Evolutionary conservation across 192 early-diverging fungal genomes (phyloP).

Genomic region (Diversispora eburnea): DNA sequence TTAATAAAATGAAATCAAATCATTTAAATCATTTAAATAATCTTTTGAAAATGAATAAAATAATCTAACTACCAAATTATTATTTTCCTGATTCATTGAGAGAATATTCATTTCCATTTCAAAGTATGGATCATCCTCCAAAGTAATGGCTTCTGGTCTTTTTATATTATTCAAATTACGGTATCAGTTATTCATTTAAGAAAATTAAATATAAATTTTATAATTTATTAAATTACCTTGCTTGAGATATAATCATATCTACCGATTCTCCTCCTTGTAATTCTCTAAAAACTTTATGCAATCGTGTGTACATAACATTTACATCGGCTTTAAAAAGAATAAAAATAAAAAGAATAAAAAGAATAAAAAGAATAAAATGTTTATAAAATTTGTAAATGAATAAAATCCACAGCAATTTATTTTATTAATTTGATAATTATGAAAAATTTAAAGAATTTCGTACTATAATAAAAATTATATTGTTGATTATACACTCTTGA

Average conservation of each 20-base stretch:
- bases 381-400: background rate
- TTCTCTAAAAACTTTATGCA: slow-evolving; percentile 33
- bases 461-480: slow-evolving; percentile 53
- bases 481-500: slow-evolving; percentile 52
- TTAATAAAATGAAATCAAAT: too few relatives aligned
- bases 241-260: slow-evolving; percentile 32
- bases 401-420: background rate
- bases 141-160: slow-evolving; percentile 24
- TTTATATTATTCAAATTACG: background rate
- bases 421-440: background rate
- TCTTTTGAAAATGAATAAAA: too few relatives aligned
- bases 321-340: slow-evolving; percentile 36
- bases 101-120: slow-evolving; percentile 15
- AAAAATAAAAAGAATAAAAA: background rate
- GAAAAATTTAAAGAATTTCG: background rate
- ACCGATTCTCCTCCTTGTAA: slow-evolving; percentile 30
- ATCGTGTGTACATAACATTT: slow-evolving; percentile 36
- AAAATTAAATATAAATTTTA: background rate
- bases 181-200: background rate
- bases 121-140: slow-evolving; percentile 26
- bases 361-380: background rate
- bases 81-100: background rate
- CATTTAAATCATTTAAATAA: too few relatives aligned
- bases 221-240: slow-evolving; percentile 29
- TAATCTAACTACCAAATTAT: slow-evolving; percentile 13